Conservation (phyloP, 2,329 filamentous ascomycete genomes). For the Aspergillus sp. region DNA sequence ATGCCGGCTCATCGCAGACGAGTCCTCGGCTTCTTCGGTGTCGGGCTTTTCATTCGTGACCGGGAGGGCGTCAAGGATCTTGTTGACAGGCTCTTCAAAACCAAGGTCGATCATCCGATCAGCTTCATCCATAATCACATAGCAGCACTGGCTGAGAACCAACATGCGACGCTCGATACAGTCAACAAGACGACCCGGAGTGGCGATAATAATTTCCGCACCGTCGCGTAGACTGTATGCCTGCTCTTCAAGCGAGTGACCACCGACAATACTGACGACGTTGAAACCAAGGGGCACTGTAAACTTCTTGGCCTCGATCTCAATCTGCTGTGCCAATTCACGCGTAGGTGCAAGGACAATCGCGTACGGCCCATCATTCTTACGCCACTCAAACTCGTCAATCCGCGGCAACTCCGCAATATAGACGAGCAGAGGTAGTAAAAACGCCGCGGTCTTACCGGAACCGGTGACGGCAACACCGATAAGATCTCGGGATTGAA, state of each 20-base stretch:
- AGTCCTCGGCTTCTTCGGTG: constrained; percentile 85
- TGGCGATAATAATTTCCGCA: constrained; percentile 98
- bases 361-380: constrained; percentile 95
- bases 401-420: constrained; percentile 88
- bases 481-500: constrained; percentile 93
- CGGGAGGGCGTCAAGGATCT: constrained; percentile 92
- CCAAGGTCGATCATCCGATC: constrained; percentile 99
- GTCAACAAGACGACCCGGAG: constrained; percentile 93
- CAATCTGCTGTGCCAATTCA: constrained; percentile 97
- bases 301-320: constrained; percentile 91
- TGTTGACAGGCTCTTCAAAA: constrained; percentile 96
- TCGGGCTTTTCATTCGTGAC: constrained; percentile 95
- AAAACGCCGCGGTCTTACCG: constrained; percentile 95
- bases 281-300: constrained; percentile 88
- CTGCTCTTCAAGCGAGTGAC: constrained; percentile 93
- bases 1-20: constrained; percentile 79
- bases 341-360: constrained; percentile 95
- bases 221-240: constrained; percentile 87
- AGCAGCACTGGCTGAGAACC: constrained; percentile 94
- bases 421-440: constrained; percentile 90
- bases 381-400: constrained; percentile 78
- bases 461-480: constrained; percentile 98
- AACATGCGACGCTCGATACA: constrained; percentile 92
- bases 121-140: constrained; percentile 99
- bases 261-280: constrained; percentile 96